Evolutionary conservation across 108 stramenopile species (phyloP).

Genomic region (Nannochloropsis salina): DNA sequence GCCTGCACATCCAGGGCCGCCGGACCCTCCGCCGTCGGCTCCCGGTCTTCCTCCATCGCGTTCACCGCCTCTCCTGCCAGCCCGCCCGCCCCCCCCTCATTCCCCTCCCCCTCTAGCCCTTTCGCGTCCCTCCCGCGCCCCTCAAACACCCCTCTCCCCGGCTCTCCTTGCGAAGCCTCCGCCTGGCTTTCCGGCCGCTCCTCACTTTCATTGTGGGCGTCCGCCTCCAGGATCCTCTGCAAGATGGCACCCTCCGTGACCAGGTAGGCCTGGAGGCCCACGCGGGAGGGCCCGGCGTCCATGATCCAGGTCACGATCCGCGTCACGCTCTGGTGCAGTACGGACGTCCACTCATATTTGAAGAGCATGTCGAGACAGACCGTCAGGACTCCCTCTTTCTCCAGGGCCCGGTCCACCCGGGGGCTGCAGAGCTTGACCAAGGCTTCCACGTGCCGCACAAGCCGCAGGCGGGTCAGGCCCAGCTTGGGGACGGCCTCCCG

Average conservation of each 20-base stretch:
- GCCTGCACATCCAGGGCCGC: not conserved
- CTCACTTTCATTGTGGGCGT: slow-evolving; percentile 27
- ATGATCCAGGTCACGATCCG: slow-evolving; percentile 81
- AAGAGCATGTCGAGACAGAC: slow-evolving; percentile 82
- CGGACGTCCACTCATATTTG: slow-evolving; percentile 82
- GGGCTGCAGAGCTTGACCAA: not conserved
- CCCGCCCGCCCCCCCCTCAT: slow-evolving; percentile 20
- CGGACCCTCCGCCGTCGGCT: not conserved
- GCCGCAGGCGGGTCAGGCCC: slow-evolving; percentile 9
- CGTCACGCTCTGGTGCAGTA: slow-evolving; percentile 88
- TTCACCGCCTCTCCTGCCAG: slow-evolving; percentile 45
- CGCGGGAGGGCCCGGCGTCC: slow-evolving; percentile 66
- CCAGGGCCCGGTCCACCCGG: not conserved
- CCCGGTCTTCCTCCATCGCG: slow-evolving; percentile 43
- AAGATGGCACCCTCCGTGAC: slow-evolving; percentile 66
- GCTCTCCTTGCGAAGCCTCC: not conserved
- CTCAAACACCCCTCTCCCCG: not conserved
- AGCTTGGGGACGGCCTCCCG: not conserved
- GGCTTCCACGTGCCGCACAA: slow-evolving; percentile 5
- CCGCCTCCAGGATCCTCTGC: slow-evolving; percentile 68
- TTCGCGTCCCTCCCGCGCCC: slow-evolving; percentile 31
- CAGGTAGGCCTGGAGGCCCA: slow-evolving; percentile 74
- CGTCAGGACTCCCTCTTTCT: slow-evolving; percentile 52
- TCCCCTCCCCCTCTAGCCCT: slow-evolving; percentile 24
- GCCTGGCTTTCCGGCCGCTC: slow-evolving; percentile 57